phyloP scores from a whole-genome alignment of 2,329 filamentous ascomycete species.

The Calycina herbarum region DNA sequence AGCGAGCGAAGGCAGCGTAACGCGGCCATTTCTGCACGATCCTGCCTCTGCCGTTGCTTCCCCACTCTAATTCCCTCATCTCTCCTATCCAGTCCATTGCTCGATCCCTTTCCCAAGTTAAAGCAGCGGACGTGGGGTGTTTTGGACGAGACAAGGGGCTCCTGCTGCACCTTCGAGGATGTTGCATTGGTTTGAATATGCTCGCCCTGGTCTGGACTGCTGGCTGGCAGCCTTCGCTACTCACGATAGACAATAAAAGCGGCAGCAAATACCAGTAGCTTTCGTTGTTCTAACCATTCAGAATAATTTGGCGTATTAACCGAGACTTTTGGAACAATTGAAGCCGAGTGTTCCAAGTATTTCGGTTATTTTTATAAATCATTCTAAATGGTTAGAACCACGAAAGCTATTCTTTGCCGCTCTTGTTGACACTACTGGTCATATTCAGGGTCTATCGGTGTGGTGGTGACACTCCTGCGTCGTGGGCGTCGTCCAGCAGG shows the following conservation, averaged over 20 bases:
- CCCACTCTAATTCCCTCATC: too few species aligned
- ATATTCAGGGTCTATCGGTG: neutral
- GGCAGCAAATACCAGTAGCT: neutral
- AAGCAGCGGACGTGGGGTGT: neutral
- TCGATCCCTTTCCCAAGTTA: neutral
- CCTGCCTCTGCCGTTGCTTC: neutral
- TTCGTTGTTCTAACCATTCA: neutral
- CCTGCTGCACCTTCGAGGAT: slow-evolving; percentile 13
- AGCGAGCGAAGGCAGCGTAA: slow-evolving; percentile 2
- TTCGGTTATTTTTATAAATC: neutral
- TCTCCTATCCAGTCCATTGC: too few species aligned
- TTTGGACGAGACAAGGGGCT: slow-evolving; percentile 10
- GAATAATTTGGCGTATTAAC: neutral
- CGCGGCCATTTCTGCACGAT: slow-evolving; percentile 5
- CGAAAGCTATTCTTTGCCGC: neutral
- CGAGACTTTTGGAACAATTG: neutral
- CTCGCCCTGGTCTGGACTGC: neutral
- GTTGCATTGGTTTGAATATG: slow-evolving; percentile 14
- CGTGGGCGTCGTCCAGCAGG: neutral
- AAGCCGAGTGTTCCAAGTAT: neutral
- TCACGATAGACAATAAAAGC: neutral
- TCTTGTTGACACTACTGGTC: neutral
- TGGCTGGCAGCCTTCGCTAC: neutral
- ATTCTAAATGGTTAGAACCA: neutral
- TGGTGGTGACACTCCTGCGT: neutral